A percentile compares a stretch with the other conserved stretches of the same genome.
These are phyloP conservation scores for Raddia distichophylla DNA, from an alignment of 176 grass and related monocot species.

Conservation along the genomic window DNA sequence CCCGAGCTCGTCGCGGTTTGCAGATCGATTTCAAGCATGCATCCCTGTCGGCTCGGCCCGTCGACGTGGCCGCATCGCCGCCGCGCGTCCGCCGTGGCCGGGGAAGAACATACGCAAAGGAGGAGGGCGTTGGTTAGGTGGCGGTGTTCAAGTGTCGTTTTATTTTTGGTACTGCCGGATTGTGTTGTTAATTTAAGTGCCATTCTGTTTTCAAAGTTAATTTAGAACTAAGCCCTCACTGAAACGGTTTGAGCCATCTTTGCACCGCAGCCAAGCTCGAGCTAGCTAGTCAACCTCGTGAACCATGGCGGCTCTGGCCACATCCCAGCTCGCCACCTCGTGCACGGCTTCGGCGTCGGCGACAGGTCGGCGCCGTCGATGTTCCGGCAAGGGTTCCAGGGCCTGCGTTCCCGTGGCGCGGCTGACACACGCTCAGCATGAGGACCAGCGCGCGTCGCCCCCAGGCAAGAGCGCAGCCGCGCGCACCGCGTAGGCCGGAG, in stretches of 20 bases:
- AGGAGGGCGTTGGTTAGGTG: neutral
- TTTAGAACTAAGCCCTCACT: neutral
- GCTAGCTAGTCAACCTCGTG: neutral
- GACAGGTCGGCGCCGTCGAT: constrained; percentile 37
- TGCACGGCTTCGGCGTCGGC: constrained; percentile 18
- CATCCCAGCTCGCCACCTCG: constrained; percentile 61
- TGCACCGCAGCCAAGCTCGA: neutral
- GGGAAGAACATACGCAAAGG: too few species aligned
- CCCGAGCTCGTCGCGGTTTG: too few species aligned
- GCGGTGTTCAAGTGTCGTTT: neutral
- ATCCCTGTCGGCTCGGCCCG: too few species aligned
- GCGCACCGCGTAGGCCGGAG: neutral
- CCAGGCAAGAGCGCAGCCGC: too few species aligned
- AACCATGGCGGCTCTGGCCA: constrained; percentile 59
- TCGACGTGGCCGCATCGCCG: neutral
- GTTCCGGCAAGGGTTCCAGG: constrained; percentile 43
- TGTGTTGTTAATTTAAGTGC: too few species aligned
- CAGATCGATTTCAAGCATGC: too few species aligned
- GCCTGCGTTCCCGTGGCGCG: constrained; percentile 23
- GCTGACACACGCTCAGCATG: constrained; percentile 42
- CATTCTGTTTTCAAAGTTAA: too few species aligned
- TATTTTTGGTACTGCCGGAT: too few species aligned
- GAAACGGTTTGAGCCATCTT: neutral
- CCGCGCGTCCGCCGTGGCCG: neutral
- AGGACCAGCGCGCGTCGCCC: constrained; percentile 28